Percentiles rank a stretch among this genome's conserved stretches.
Conservation (phyloP, 306 rosid genomes). For the Purshia tridentata region DNA sequence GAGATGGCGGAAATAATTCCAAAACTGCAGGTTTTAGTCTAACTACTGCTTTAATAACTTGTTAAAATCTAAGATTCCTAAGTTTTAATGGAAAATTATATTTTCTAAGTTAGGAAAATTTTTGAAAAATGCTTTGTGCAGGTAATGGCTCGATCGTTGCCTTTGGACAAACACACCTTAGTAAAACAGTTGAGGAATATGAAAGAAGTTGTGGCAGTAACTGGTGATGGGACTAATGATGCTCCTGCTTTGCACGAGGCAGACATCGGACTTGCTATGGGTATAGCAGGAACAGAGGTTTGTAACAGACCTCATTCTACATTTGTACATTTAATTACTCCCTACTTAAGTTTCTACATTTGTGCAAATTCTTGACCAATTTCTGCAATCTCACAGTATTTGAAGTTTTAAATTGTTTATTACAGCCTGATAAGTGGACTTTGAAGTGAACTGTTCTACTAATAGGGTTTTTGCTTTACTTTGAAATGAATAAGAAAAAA, state of each 20-base stretch:
- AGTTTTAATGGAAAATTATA: not conserved
- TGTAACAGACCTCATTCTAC: slow-evolving; percentile 22
- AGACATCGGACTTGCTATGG: slow-evolving; percentile 94
- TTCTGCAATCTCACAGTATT: no score
- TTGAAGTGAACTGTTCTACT: not conserved
- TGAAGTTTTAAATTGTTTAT: no score
- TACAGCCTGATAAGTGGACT: not conserved
- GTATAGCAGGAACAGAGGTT: slow-evolving; percentile 98
- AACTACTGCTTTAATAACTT: not conserved
- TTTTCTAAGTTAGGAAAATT: not conserved
- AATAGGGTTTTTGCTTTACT: no score
- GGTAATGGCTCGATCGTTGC: slow-evolving; percentile 97
- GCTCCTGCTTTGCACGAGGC: slow-evolving; percentile 95
- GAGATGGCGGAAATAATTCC: slow-evolving; percentile 69
- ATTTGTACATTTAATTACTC: not conserved
- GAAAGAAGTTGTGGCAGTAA: slow-evolving; percentile 86
- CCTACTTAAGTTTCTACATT: not conserved
- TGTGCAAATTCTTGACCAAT: not conserved
- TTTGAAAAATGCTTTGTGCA: slow-evolving; percentile 22
- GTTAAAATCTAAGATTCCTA: not conserved
- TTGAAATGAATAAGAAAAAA: not conserved
- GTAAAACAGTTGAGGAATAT: slow-evolving; percentile 61
- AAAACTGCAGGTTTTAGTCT: slow-evolving; percentile 67
- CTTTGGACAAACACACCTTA: slow-evolving; percentile 83
- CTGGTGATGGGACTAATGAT: slow-evolving; percentile 94